Evolutionary conservation across 306 rosid species (phyloP), one percentile per base, ranked within the genome.

Genomic region (Ceratonia siliqua): DNA sequence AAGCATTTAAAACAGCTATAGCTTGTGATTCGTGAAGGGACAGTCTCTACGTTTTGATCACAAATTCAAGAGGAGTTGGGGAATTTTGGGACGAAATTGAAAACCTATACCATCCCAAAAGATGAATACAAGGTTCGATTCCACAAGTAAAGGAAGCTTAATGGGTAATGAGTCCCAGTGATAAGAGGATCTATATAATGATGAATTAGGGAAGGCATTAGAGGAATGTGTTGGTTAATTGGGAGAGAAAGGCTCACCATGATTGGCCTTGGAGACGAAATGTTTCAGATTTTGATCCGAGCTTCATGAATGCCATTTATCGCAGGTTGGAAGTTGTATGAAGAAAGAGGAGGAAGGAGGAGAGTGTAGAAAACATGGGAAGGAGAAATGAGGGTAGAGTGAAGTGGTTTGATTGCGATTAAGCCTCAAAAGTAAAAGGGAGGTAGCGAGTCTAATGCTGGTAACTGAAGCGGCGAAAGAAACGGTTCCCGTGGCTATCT

Each of bases 231-330:
- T 39, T 32, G 46, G 10, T 28, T 30, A 43, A 68, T 53, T 5
- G 41, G 71, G 27, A 35, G 6, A 35, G 32, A 73, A 50, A 21
- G 6, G 6, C 30, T 14, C 66, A 91, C 97, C 97, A 88, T 3
- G 89, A 76, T 45, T 89, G 89, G 68, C 92, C 96, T 1, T 93
- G 90, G 2, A 76, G 90, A 72, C 86, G 89, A 77, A 93, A 93
- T 12, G 77, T 83, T 67, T 89, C 92, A 17, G 96, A 78, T 79
- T 91, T 93, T 2, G 87, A 82, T 70, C 97, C 98, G 73, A 93
- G 84, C 80, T 74, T 88, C 88, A 91, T 57, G 83, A 85, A 81
- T 22, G 92, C 94, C 89, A 89, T 89, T 43, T 21, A 1, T 35
- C 18, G 48, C 24, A 76, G 39, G 36, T 17, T 50, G 64, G 56